Evolutionary conservation across 2,329 filamentous ascomycete genomes (phyloP).

Genomic region (Aspergillus sp.): DNA sequence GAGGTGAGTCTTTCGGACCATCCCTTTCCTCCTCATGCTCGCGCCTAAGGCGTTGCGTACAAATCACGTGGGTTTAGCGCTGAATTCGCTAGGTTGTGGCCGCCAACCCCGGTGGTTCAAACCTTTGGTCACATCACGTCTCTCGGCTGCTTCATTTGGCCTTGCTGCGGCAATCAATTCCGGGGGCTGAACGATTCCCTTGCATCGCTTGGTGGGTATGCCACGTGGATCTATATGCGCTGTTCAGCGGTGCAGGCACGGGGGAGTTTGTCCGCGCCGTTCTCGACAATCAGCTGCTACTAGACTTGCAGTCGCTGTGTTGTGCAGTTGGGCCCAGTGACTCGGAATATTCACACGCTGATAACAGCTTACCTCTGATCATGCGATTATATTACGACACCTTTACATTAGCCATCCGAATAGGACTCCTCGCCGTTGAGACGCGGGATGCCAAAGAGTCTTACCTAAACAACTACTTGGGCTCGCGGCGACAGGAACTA

Average conservation of each 20-base stretch:
- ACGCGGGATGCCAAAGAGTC: constrained; percentile 41
- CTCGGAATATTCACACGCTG: constrained; percentile 39
- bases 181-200: constrained; percentile 49
- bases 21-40: neutral
- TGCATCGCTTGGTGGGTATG: constrained; percentile 58
- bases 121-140: constrained; percentile 58
- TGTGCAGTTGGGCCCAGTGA: constrained; percentile 38
- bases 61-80: too few species aligned
- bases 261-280: constrained; percentile 54
- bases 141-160: constrained; percentile 54
- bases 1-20: constrained; percentile 45
- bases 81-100: constrained; percentile 44
- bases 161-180: constrained; percentile 49
- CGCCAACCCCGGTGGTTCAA: constrained; percentile 48
- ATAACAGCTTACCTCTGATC: constrained; percentile 43
- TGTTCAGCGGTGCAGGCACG: constrained; percentile 54
- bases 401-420: constrained; percentile 46
- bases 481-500: constrained; percentile 35
- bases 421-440: constrained; percentile 47
- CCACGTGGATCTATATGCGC: constrained; percentile 57
- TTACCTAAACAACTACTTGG: constrained; percentile 23
- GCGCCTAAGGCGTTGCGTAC: constrained; percentile 5
- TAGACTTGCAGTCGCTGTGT: constrained; percentile 41
- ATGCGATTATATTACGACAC: constrained; percentile 50
- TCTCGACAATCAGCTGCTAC: constrained; percentile 51